Evolutionary conservation across 78 protist genomes (phyloP), one percentile per base, ranked within the genome.

Genomic region (Bodo saltans): DNA sequence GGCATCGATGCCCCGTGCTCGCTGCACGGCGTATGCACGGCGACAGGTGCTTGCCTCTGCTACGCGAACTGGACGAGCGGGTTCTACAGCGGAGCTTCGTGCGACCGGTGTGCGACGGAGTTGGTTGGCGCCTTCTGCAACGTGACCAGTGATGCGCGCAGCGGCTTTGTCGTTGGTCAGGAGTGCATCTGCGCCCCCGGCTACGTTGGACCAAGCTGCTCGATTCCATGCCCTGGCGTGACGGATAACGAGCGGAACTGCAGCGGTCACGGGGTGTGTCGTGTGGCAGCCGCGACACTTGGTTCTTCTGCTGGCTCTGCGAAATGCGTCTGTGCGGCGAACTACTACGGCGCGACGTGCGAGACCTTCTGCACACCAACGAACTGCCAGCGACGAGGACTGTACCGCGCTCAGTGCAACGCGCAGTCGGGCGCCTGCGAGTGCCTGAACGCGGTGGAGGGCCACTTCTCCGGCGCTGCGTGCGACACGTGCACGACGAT

Each of bases 121-220:
- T 76, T 27, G 41, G 38, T 67, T 27, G 67, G 72, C 72, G 3
- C 68, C 69, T 12, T 28, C 67, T 76, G 81, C 69, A 40, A 17
- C 32, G 2, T 3, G 81, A 47, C 60, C n/a, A n/a, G n/a, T n/a
- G n/a, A n/a, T n/a, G 8, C n/a, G n/a, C n/a, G 8, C n/a, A 47
- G 17, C 60, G 60, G 60, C n/a, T n/a, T n/a, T n/a, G n/a, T n/a
- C n/a, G n/a, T n/a, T n/a, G n/a, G n/a, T n/a, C n/a, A n/a, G n/a
- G n/a, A n/a, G n/a, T n/a, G n/a, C n/a, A n/a, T n/a, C n/a, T 76
- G 81, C 69, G 40, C 1, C 35, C 68, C 52, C 34, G 81, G 81
- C 41, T 47, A 17, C n/a, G 8, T 17, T 17, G 60, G 60, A 8
- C n/a, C 8, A 17, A 17, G n/a, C n/a, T 47, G 60, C 60, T 8